Evolutionary conservation across 1,284 basidiomycete genomes (phyloP).

Genomic region (Ustilago vetiveriae): DNA sequence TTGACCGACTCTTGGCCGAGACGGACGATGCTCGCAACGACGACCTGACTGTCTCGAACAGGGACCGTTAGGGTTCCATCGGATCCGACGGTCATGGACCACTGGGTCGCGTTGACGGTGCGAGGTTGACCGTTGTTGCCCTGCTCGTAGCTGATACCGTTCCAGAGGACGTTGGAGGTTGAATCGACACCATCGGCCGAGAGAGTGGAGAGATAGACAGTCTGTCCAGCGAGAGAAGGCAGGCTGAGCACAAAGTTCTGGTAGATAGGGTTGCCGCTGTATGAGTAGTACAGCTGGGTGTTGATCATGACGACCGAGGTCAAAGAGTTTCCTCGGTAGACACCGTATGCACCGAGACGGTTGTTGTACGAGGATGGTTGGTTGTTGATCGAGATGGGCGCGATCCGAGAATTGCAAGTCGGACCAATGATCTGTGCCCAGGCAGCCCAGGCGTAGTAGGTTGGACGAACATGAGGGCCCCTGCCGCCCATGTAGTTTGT

Average conservation of each 20-base stretch:
- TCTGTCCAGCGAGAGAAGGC: conserved; percentile 41
- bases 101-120: conserved; percentile 23
- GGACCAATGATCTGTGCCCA: conserved; percentile 54
- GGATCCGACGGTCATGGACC: conserved; percentile 34
- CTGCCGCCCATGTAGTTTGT: conserved; percentile 28
- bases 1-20: conserved; percentile 38
- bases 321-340: conserved; percentile 35
- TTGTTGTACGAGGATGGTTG: conserved; percentile 34
- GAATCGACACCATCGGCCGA: conserved; percentile 47
- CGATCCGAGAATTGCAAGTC: conserved; percentile 43
- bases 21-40: conserved; percentile 38
- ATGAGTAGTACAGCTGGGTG: conserved; percentile 35
- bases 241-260: conserved; percentile 40
- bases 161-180: conserved; percentile 47
- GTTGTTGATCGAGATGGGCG: conserved; percentile 30
- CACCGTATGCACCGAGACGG: conserved; percentile 42
- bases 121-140: conserved; percentile 31
- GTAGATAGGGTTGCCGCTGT: conserved; percentile 14
- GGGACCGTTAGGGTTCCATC: conserved; percentile 45
- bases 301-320: conserved; percentile 52
- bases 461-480: conserved; percentile 45
- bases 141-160: conserved; percentile 53
- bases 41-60: conserved; percentile 52
- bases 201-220: conserved; percentile 44
- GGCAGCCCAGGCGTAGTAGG: conserved; percentile 59